A percentile compares a stretch with the other conserved stretches of the same genome.
Evolutionary conservation across 139 green algal genomes (phyloP).

Genomic region (Micromonas commoda): DNA sequence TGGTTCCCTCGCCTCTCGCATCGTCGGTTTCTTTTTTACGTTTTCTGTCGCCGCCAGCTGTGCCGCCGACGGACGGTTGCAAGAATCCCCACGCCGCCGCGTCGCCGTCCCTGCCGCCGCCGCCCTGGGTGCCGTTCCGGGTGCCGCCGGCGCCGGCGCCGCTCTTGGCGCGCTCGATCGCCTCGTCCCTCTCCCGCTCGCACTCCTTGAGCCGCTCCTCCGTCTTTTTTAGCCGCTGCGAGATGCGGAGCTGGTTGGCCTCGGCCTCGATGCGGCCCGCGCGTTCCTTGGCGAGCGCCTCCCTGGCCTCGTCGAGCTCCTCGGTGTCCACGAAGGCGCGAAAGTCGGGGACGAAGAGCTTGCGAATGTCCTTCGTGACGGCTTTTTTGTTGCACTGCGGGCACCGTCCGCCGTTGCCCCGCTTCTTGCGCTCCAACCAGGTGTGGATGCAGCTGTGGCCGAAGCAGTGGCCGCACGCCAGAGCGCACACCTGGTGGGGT

Average conservation of each 20-base stretch:
- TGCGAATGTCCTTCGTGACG: not conserved
- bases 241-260: not conserved
- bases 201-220: not conserved
- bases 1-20: not conserved
- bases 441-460: not conserved
- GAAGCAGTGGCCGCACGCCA: not conserved
- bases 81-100: not conserved
- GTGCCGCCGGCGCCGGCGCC: too few species aligned
- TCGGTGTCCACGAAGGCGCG: not conserved
- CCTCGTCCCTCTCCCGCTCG: not conserved
- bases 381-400: not conserved
- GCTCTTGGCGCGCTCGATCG: not conserved
- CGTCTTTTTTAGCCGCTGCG: not conserved
- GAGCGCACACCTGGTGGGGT: not conserved
- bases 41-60: not conserved
- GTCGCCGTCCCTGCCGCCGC: not conserved
- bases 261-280: not conserved
- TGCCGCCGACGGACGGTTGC: not conserved
- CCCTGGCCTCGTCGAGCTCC: not conserved
- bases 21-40: too few species aligned
- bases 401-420: not conserved
- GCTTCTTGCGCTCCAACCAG: not conserved
- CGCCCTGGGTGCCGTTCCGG: too few species aligned
- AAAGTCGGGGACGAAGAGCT: not conserved
- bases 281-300: not conserved